These are phyloP conservation scores for Ogataea dorogensis DNA, from an alignment of 805 yeast genomes.

Conservation along the genomic window DNA sequence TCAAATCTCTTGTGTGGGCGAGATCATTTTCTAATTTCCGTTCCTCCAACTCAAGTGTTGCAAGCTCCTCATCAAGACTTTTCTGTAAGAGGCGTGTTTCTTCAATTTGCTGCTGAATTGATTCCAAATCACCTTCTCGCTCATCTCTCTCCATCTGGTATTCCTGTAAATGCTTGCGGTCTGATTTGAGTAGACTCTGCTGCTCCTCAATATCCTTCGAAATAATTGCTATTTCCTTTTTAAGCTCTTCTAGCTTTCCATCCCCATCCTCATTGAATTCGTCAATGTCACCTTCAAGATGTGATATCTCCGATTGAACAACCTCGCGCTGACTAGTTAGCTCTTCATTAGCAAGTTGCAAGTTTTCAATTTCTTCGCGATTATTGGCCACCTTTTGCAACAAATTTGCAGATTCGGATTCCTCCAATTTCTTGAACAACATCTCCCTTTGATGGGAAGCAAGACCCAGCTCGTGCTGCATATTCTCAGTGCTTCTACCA, in stretches of 20 bases:
- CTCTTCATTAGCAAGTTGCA: constrained; percentile 39
- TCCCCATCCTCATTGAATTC: constrained; percentile 83
- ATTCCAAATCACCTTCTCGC: constrained; percentile 51
- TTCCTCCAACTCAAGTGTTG: constrained; percentile 28
- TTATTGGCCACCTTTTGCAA: constrained; percentile 49
- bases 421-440: constrained; percentile 52
- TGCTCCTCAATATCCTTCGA: constrained; percentile 34
- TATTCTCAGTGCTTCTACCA: constrained; percentile 47
- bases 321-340: constrained; percentile 34
- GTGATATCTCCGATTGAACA: constrained; percentile 44
- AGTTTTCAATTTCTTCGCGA: constrained; percentile 42
- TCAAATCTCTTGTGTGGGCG: constrained; percentile 31
- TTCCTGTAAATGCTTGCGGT: constrained; percentile 56
- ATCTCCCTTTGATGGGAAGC: constrained; percentile 58
- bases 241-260: constrained; percentile 67
- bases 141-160: constrained; percentile 73
- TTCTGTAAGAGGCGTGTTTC: constrained; percentile 36
- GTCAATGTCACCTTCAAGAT: constrained; percentile 70
- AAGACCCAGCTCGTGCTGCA: constrained; percentile 58
- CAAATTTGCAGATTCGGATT: constrained; percentile 56
- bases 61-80: constrained; percentile 34
- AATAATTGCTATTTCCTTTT: constrained; percentile 48
- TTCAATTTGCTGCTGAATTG: constrained; percentile 41
- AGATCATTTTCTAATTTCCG: constrained; percentile 28
- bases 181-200: constrained; percentile 42